These are phyloP conservation scores for Elsinoe australis DNA, from an alignment of 2,329 filamentous ascomycete species.

Conservation along the genomic window DNA sequence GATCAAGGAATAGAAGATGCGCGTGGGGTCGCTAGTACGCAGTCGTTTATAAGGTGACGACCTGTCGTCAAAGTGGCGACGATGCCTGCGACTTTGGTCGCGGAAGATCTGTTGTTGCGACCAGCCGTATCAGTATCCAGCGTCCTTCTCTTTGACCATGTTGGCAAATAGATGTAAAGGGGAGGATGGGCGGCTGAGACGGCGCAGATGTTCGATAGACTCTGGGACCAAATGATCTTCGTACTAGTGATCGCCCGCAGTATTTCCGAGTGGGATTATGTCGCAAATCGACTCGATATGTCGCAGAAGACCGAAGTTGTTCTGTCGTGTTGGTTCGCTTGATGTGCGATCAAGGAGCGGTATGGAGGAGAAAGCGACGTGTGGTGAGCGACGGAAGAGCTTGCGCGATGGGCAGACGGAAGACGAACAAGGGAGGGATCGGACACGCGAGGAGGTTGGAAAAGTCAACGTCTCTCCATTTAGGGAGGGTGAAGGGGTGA, in stretches of 20 bases:
- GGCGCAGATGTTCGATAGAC: too few species aligned
- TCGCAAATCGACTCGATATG: neutral
- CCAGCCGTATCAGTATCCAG: constrained; percentile 13
- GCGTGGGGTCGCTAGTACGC: neutral
- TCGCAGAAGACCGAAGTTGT: too few species aligned
- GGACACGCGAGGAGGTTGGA: constrained; percentile 16
- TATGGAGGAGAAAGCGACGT: constrained; percentile 1
- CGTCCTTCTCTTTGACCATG: constrained; percentile 17
- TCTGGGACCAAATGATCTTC: neutral
- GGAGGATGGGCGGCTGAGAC: neutral
- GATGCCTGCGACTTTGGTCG: neutral
- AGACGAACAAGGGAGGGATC: neutral
- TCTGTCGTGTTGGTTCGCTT: neutral
- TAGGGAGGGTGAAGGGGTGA: neutral
- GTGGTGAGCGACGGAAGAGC: neutral
- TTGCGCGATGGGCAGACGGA: constrained; percentile 5
- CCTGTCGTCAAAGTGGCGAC: neutral
- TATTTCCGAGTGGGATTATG: neutral
- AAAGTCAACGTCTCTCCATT: constrained; percentile 12
- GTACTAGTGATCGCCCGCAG: neutral
- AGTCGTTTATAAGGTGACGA: neutral
- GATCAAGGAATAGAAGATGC: neutral
- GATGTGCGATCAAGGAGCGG: neutral
- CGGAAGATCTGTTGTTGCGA: constrained; percentile 1
- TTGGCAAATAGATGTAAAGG: neutral